Percentiles rank a stretch among this genome's conserved stretches.
phyloP scores from a whole-genome alignment of 305 asterid species.

The Fraxinus angustifolia region DNA sequence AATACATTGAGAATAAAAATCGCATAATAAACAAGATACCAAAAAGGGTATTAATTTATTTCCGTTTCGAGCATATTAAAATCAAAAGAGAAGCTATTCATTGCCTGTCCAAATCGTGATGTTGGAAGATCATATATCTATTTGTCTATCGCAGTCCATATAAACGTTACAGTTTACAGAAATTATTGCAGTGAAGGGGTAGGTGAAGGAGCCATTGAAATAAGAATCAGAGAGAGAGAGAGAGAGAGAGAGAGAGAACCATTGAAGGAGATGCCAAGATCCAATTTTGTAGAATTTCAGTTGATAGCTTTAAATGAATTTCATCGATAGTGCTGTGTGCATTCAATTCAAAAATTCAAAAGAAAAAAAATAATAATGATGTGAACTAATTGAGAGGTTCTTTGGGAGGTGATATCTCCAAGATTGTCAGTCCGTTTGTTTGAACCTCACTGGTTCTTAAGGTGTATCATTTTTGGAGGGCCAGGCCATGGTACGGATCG shows the following conservation, averaged over 20 bases:
- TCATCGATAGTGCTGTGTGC: neutral
- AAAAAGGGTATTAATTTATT: conserved; percentile 23
- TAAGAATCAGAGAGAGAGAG: neutral
- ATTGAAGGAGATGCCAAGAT: conserved; percentile 47
- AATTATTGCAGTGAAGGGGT: conserved; percentile 6
- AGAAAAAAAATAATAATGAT: too few species aligned
- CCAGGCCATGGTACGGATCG: too few species aligned
- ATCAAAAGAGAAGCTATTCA: conserved; percentile 13
- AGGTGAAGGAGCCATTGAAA: conserved; percentile 1
- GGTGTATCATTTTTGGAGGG: neutral
- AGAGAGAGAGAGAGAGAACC: neutral
- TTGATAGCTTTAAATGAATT: neutral
- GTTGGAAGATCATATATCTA: neutral
- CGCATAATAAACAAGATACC: neutral
- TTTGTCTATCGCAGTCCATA: neutral
- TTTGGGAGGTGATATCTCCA: neutral
- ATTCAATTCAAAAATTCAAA: too few species aligned
- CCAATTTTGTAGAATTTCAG: conserved; percentile 2
- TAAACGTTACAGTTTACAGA: neutral
- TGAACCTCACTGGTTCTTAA: neutral
- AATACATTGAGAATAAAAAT: neutral
- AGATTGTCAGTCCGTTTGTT: neutral
- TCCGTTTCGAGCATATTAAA: conserved; percentile 24
- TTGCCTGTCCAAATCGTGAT: conserved; percentile 19
- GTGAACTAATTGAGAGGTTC: neutral